A percentile compares a stretch with the other conserved stretches of the same genome.
Evolutionary conservation across 2,329 filamentous ascomycete genomes (phyloP).

Genomic region (Ophiosphaerella korrae): DNA sequence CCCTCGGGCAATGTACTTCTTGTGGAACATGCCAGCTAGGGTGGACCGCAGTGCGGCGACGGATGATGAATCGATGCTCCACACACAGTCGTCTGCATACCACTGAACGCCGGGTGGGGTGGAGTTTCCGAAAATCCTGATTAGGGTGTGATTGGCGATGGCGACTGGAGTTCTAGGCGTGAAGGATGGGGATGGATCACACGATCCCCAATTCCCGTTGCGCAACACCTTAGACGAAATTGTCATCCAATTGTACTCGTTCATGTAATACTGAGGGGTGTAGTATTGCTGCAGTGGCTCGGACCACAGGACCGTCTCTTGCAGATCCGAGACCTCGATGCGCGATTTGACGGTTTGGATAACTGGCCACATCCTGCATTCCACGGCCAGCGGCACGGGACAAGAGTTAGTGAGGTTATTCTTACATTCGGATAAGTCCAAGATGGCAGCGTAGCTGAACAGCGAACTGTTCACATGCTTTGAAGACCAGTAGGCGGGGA

Average conservation of each 20-base stretch:
- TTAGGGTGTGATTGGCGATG: background rate
- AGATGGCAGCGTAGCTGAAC: too few species aligned
- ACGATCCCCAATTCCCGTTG: background rate
- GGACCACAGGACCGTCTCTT: background rate
- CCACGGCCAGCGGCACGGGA: too few species aligned
- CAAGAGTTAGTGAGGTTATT: too few species aligned
- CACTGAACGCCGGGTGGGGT: background rate
- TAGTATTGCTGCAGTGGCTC: background rate
- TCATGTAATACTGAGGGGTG: background rate
- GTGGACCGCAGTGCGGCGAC: too few species aligned
- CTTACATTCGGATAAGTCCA: too few species aligned
- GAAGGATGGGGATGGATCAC: background rate
- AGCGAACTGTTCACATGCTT: too few species aligned
- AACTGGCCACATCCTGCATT: too few species aligned
- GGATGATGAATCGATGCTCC: background rate
- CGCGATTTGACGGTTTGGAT: too few species aligned
- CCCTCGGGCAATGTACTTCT: background rate
- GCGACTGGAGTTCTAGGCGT: background rate
- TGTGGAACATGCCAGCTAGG: background rate
- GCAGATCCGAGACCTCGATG: background rate
- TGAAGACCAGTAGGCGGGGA: too few species aligned
- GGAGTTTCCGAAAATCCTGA: background rate
- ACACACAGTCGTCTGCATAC: slow-evolving; percentile 3
- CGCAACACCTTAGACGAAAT: background rate
- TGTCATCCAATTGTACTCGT: background rate